Base-by-base conservation (phyloP, 1,139 yeast species). In the Kodamaea fungicola region DNA sequence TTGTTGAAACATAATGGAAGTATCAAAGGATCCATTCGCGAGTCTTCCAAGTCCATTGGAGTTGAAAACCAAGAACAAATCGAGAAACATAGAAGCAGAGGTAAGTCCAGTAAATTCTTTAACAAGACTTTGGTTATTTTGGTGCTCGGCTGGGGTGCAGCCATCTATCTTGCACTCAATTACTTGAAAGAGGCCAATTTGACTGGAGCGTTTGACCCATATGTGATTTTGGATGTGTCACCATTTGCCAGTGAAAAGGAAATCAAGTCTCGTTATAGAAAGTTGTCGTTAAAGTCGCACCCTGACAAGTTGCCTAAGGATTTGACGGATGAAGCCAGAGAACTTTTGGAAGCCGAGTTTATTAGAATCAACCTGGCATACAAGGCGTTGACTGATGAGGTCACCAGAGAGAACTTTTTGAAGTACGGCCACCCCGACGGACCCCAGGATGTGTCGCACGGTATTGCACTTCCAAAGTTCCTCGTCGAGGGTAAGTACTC, bases 381-480 rank as follows among this genome's bases (percentile, higher is more conserved):
- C 64, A 86, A 89, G 61, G 88, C 98, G 0, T 74, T 94, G 49
- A 94, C 98, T 8, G 98, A 94, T 61, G 96, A 87, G 49, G 78
- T 73, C 25, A 80, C 89, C 8, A 81, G 81, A 52, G 87, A 85
- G 47, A 94, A 94, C 59, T 90, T 77, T 58, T 67, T 83, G 54
- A 82, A 78, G 52, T 92, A 83, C 55, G 99, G 99, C 32, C 96
- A 94, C 58, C 99, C 99, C 6, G 98, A 94, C 64, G 98, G 98
- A 29, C 96, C 95, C 34, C 96, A 88, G 60, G 87, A 87, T 33
- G 74, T 85, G n/a, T 69, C 83, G n/a, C 97, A 88, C 58, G 98
- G 98, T 41, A 89, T 94, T 61, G 99, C 97, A 0, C 67, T 94
- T 49, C 99, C 99, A 29, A 83, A 84, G 57, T 88, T 88, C 62